Conservation (phyloP, 2,329 filamentous ascomycete genomes). For the Aspergillus awamori region DNA sequence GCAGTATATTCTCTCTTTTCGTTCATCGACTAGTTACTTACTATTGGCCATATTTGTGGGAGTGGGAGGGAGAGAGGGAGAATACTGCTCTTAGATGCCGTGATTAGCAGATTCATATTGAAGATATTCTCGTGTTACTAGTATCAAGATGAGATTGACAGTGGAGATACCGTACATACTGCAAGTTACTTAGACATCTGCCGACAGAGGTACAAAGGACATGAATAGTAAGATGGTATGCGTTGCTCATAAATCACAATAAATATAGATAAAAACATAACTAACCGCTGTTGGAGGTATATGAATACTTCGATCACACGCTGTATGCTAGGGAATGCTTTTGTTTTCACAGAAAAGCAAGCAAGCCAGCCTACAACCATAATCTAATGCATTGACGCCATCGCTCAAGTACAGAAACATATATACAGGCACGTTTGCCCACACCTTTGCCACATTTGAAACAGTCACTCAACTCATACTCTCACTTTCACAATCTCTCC, state of each 20-base stretch:
- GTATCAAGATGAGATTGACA: too few species aligned
- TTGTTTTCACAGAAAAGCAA: not conserved
- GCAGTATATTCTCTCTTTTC: too few species aligned
- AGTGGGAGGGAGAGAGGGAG: too few species aligned
- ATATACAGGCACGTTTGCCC: constrained; percentile 11
- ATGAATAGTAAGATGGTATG: too few species aligned
- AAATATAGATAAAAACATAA: not conserved
- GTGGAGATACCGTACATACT: too few species aligned
- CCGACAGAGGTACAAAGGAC: too few species aligned
- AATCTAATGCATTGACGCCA: constrained; percentile 1
- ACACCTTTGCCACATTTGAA: not conserved
- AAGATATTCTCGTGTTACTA: too few species aligned
- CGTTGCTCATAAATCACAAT: not conserved
- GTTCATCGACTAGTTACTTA: too few species aligned
- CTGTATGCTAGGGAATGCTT: not conserved
- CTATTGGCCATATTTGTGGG: too few species aligned
- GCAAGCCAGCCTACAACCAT: constrained; percentile 1
- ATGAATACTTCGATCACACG: constrained; percentile 1
- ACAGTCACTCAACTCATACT: not conserved
- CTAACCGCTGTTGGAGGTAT: not conserved
- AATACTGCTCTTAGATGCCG: too few species aligned
- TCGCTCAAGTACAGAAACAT: constrained; percentile 5
- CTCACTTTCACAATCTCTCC: not conserved
- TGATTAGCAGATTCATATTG: too few species aligned
- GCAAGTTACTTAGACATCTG: too few species aligned